phyloP scores from a whole-genome alignment of 805 yeast genomes.

The Cyberlindnera petersonii region DNA sequence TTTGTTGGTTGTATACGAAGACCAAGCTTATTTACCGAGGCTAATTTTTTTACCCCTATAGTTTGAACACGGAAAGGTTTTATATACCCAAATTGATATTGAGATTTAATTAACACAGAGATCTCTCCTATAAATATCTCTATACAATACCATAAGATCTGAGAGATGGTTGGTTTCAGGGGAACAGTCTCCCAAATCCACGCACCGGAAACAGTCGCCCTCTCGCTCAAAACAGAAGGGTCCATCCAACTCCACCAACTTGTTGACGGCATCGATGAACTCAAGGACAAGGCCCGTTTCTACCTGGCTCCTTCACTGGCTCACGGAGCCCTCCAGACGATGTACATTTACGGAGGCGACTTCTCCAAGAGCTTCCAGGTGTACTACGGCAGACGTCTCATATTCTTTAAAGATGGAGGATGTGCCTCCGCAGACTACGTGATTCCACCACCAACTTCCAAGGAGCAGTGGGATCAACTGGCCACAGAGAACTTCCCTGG shows the following conservation, averaged over 20 bases:
- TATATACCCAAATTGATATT: too few species aligned
- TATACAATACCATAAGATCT: not conserved
- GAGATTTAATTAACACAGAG: too few species aligned
- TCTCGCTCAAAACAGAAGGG: conserved; percentile 23
- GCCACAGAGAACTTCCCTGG: conserved; percentile 38
- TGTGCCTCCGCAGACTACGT: conserved; percentile 73
- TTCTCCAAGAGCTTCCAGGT: conserved; percentile 50
- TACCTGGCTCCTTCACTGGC: conserved; percentile 59
- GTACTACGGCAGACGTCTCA: conserved; percentile 70
- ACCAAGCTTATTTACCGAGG: too few species aligned
- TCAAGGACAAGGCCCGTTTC: conserved; percentile 45
- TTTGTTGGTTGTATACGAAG: too few species aligned
- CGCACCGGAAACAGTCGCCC: conserved; percentile 25
- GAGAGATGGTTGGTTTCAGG: conserved; percentile 29
- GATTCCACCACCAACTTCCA: conserved; percentile 34
- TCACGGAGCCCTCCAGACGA: conserved; percentile 76
- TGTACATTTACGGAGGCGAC: conserved; percentile 56
- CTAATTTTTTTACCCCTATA: too few species aligned
- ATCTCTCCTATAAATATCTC: too few species aligned
- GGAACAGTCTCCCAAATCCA: conserved; percentile 25
- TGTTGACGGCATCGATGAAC: conserved; percentile 37
- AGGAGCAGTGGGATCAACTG: conserved; percentile 29
- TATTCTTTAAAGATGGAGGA: conserved; percentile 61
- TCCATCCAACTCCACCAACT: conserved; percentile 22
- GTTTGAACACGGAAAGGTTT: too few species aligned